phyloP scores from a whole-genome alignment of 208 protist species.

The Leishmania tarentolae region DNA sequence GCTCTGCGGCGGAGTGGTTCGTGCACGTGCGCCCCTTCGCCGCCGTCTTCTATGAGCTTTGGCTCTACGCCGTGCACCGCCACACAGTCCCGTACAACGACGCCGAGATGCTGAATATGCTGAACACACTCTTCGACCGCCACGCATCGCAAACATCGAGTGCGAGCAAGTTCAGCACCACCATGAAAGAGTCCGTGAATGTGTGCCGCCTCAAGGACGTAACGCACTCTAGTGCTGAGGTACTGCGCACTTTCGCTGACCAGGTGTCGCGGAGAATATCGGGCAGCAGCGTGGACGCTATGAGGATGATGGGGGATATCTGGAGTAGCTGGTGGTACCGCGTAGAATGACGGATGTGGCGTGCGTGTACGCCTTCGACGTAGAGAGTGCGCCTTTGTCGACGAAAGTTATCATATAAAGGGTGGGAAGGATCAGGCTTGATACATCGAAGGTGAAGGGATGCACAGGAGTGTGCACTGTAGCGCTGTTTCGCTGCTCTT shows the following conservation, averaged over 20 bases:
- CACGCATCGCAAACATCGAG: slow-evolving; percentile 37
- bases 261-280: slow-evolving; percentile 35
- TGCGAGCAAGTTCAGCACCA: slow-evolving; percentile 40
- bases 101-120: slow-evolving; percentile 30
- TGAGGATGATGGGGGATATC: slow-evolving; percentile 36
- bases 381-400: background rate
- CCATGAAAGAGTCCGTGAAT: slow-evolving; percentile 56
- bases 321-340: slow-evolving; percentile 31
- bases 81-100: slow-evolving; percentile 37
- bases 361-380: background rate
- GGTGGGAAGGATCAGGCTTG: background rate
- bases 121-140: slow-evolving; percentile 62
- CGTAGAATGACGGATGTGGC: background rate
- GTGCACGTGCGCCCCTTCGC: slow-evolving; percentile 63
- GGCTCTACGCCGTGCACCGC: slow-evolving; percentile 62
- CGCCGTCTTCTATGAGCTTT: slow-evolving; percentile 59
- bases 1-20: slow-evolving; percentile 72
- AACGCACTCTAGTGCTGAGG: slow-evolving; percentile 45
- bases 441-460: background rate
- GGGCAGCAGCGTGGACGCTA: slow-evolving; percentile 27
- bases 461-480: background rate
- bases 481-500: background rate
- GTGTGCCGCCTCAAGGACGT: slow-evolving; percentile 61
- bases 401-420: background rate
- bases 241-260: slow-evolving; percentile 38